These are phyloP conservation scores for Arxiozyma heterogenica DNA, from an alignment of 1,139 yeast genomes.

Conservation along the genomic window DNA sequence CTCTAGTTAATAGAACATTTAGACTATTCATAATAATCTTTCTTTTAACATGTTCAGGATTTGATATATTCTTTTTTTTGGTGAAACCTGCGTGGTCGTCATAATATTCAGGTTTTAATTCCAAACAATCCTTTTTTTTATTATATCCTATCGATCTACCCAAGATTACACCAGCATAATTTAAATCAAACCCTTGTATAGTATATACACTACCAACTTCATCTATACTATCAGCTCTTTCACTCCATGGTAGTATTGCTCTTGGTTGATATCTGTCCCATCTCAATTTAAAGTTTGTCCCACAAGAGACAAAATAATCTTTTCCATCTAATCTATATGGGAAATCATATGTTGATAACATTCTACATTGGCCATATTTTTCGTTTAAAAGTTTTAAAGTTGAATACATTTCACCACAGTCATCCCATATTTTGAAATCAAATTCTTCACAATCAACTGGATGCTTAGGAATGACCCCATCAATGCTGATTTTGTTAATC, in stretches of 20 bases:
- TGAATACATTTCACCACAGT: conserved; percentile 34
- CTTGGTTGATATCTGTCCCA: conserved; percentile 38
- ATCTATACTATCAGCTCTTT: conserved; percentile 35
- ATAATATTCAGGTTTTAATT: conserved; percentile 30
- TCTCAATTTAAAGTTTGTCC: conserved; percentile 34
- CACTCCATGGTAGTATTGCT: conserved; percentile 36
- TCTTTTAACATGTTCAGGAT: conserved; percentile 31
- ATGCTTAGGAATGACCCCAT: conserved; percentile 23
- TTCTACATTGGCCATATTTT: conserved; percentile 33
- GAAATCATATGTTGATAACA: conserved; percentile 36
- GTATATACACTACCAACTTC: conserved; percentile 40
- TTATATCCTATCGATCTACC: conserved; percentile 36
- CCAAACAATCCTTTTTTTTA: conserved; percentile 27
- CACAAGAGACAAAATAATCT: conserved; percentile 35
- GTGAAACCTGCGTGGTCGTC: conserved; percentile 38
- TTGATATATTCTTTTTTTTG: conserved; percentile 31
- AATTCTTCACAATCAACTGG: conserved; percentile 25
- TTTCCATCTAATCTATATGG: conserved; percentile 36
- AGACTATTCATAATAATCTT: conserved; percentile 36
- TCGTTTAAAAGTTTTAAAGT: conserved; percentile 24
- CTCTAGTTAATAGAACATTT: conserved; percentile 36
- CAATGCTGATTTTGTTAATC: conserved; percentile 28
- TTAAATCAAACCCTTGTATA: conserved; percentile 37
- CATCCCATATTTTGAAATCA: conserved; percentile 35
- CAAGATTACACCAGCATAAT: conserved; percentile 36